phyloP scores from a whole-genome alignment of 2,329 filamentous ascomycete genomes.

The Aureobasidium lini region DNA sequence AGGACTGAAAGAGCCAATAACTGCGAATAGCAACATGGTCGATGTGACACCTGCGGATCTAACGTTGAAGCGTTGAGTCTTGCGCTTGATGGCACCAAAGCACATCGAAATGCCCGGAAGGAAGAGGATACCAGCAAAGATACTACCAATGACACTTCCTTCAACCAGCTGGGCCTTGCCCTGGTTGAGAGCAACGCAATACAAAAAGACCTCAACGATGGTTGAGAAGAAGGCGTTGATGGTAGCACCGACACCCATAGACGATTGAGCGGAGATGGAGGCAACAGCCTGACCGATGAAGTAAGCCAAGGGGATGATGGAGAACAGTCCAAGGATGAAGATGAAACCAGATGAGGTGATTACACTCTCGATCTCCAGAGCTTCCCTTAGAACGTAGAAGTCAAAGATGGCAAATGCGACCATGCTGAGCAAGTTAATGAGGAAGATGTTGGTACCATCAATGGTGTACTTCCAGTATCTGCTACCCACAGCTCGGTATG shows the following conservation, averaged over 20 bases:
- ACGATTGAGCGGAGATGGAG: constrained; percentile 96
- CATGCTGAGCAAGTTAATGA: constrained; percentile 91
- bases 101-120: constrained; percentile 96
- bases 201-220: constrained; percentile 93
- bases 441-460: constrained; percentile 96
- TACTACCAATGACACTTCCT: constrained; percentile 94
- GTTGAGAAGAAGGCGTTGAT: constrained; percentile 99
- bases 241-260: constrained; percentile 93
- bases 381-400: constrained; percentile 68
- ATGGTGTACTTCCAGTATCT: constrained; percentile 99
- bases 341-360: constrained; percentile 79
- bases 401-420: constrained; percentile 95
- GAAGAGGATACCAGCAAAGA: constrained; percentile 93
- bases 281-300: constrained; percentile 98
- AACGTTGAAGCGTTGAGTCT: constrained; percentile 97
- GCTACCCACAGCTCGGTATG: constrained; percentile 85
- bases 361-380: constrained; percentile 61
- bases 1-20: constrained; percentile 89
- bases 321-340: constrained; percentile 75
- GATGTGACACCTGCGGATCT: constrained; percentile 93
- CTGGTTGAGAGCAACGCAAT: constrained; percentile 86
- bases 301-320: constrained; percentile 93
- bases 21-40: constrained; percentile 94
- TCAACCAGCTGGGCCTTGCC: constrained; percentile 91
- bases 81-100: constrained; percentile 93